Evolutionary conservation across 768 basidiomycete genomes (phyloP), one percentile per base, ranked within the genome.

Genomic region (Fomitopsis pulvina): DNA sequence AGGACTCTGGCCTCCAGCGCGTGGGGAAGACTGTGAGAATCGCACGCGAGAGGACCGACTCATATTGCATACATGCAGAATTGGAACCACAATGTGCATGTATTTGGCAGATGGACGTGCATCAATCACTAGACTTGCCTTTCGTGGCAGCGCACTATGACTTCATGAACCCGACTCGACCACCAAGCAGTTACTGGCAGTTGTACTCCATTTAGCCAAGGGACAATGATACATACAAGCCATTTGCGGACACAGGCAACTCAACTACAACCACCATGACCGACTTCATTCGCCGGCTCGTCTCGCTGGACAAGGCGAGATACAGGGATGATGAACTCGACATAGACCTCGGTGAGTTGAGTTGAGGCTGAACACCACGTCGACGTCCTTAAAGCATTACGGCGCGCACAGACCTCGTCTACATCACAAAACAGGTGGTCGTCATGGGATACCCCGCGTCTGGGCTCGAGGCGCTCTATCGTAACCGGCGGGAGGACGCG

Each of bases 391-490:
- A 34, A 40, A 10, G n/a, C 28, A 10, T 32, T 10, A 11, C 9
- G 8, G 16, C 12, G 2, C 14, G 12, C 22, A 5, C 34, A 69
- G 82, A 84, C 56, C 68, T 87, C 4, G 78, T 78, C 22, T 81
- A 84, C 68, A 76, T 91, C 5, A 91, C 87, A 0, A 82, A 87
- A 57, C 75, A 75, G 44, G 68, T 91, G 54, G 82, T 89, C 42
- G 80, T 85, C 52, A 85, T 85, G 83, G 92, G 92, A 20, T 92
- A 85, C 63, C 92, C 92, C 0, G 89, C 92, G 0, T 67, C 73
- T 1, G 92, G 92, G 0, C 59, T 92, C 1, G 89, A 90, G 57
- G 76, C 83, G 1, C 62, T 87, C 34, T 95, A 95, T 57, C 76
- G 92, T 38, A 95, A 95, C 60, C 75, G 72, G 28, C 72, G 85